Base-by-base conservation (phyloP, 1,284 basidiomycete species). In the Chiua sp. region DNA sequence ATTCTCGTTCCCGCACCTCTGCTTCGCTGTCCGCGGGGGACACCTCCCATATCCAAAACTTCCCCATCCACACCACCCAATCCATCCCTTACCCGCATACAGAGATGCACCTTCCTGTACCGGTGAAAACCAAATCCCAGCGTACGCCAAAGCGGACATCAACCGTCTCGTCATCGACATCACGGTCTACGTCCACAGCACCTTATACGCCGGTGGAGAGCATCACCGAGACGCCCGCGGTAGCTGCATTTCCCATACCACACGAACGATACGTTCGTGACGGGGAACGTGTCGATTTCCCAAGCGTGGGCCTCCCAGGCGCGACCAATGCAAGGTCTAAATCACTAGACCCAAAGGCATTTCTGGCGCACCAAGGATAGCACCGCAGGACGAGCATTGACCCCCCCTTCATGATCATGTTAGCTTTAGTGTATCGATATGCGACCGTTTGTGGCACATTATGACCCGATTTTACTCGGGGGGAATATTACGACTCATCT, bases 1-100 rank as follows among this genome's bases (percentile, higher is more conserved):
- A 86, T 62, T 86, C 86, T 3, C 82, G 80, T 39, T 87, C 87
- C 8, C 80, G 82, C 39, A 86, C 86, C 0, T 85, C 85, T 10
- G 77, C 79, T 3, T 85, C 84, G 0, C 60, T 77, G 23, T 83
- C 81, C 26, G 70, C 75, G 26, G 72, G 71, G 42, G 67, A 68
- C 48, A 49, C 63, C 26, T 56, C 62, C 15, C 68, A 68, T 26
- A 52, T 55, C 10, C 73, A 74, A 32, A 69, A 57, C 32, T 58
- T 50, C 5, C 5, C 59, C n/a, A 26, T 42, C 39, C 62, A 63
- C 63, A 35, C 53, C 30, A 42, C 37, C 37, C 68, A 65, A 48
- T 57, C 62, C 50, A 57, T 59, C 39, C 63, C 68, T 1, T 75
- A 72, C 35, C 68, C 74, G 1, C 72, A 72, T 8, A 68, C 71